Evolutionary conservation across 1,139 yeast species (phyloP).

Genomic region (Taphrina confusa): DNA sequence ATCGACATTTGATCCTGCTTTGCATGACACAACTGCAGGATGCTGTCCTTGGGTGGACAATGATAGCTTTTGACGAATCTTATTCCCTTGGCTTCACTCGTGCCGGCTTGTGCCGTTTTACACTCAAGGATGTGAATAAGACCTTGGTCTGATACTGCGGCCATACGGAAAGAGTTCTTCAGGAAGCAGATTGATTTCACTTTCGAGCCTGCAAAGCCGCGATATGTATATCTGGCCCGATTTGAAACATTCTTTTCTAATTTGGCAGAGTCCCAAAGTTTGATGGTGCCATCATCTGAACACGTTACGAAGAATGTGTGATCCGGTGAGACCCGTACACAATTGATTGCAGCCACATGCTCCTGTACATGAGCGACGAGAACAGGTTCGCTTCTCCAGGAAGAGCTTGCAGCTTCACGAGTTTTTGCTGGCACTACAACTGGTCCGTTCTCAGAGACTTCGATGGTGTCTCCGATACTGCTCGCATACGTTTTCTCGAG

Average conservation of each 20-base stretch:
- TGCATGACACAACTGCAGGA: slow-evolving; percentile 51
- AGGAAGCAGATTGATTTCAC: slow-evolving; percentile 53
- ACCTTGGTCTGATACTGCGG: slow-evolving; percentile 70
- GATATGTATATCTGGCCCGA: slow-evolving; percentile 53
- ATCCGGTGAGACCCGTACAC: slow-evolving; percentile 60
- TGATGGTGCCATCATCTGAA: slow-evolving; percentile 79
- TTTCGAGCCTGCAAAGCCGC: slow-evolving; percentile 42
- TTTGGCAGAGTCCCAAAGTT: slow-evolving; percentile 73
- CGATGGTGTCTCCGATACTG: slow-evolving; percentile 49
- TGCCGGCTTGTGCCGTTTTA: slow-evolving; percentile 45
- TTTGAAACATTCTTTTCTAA: slow-evolving; percentile 67
- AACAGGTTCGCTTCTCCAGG: slow-evolving; percentile 52
- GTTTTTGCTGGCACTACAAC: slow-evolving; percentile 31
- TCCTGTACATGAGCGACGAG: slow-evolving; percentile 63
- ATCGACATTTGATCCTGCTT: slow-evolving; percentile 41
- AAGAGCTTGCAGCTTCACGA: not conserved
- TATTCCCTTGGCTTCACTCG: slow-evolving; percentile 47
- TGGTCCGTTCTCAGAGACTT: slow-evolving; percentile 33
- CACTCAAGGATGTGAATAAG: slow-evolving; percentile 58
- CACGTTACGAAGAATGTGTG: slow-evolving; percentile 73
- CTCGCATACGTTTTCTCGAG: slow-evolving; percentile 58
- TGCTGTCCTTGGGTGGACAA: slow-evolving; percentile 50
- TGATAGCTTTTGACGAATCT: slow-evolving; percentile 53
- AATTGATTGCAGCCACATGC: slow-evolving; percentile 56
- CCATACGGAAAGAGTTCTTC: slow-evolving; percentile 64